Evolutionary conservation across 768 basidiomycete genomes (phyloP).

Genomic region (Tylopilus subfusipes): DNA sequence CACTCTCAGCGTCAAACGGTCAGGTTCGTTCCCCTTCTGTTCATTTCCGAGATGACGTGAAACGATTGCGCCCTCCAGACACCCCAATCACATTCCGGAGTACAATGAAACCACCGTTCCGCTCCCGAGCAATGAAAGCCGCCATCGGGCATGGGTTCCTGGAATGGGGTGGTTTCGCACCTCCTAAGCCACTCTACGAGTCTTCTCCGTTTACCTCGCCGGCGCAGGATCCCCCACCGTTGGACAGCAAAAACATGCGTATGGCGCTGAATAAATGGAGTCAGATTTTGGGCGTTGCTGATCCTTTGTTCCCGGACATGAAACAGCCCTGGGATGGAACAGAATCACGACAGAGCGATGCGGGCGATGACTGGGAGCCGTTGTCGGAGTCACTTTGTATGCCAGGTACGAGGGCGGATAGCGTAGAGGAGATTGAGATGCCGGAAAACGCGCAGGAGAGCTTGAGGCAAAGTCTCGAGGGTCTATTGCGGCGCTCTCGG

Average conservation of each 20-base stretch:
- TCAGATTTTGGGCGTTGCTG: constrained; percentile 30
- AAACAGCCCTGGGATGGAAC: not conserved
- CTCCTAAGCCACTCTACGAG: constrained; percentile 28
- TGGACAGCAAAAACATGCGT: constrained; percentile 30
- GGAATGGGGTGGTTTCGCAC: constrained; percentile 32
- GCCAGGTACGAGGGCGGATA: not conserved
- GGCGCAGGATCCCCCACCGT: constrained; percentile 5
- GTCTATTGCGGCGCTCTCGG: constrained; percentile 14
- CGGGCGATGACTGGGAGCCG: constrained; percentile 24
- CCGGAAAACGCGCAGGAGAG: constrained; percentile 9
- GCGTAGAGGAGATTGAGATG: constrained; percentile 3
- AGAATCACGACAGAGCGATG: constrained; percentile 4
- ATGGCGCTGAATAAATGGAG: constrained; percentile 34
- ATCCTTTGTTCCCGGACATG: constrained; percentile 34
- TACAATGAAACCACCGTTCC: constrained; percentile 22
- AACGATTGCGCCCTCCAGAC: constrained; percentile 6
- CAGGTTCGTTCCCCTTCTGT: constrained; percentile 19
- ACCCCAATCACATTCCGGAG: constrained; percentile 21
- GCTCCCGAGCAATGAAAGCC: constrained; percentile 30
- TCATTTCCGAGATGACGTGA: not conserved
- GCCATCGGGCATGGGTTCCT: constrained; percentile 31
- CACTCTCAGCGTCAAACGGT: constrained; percentile 18
- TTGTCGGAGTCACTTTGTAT: constrained; percentile 18
- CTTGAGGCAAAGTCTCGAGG: constrained; percentile 25
- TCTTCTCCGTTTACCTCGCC: constrained; percentile 27